Conservation (phyloP, 495 filamentous ascomycete genomes). For the Pseudomonodictys pantanalensis region DNA sequence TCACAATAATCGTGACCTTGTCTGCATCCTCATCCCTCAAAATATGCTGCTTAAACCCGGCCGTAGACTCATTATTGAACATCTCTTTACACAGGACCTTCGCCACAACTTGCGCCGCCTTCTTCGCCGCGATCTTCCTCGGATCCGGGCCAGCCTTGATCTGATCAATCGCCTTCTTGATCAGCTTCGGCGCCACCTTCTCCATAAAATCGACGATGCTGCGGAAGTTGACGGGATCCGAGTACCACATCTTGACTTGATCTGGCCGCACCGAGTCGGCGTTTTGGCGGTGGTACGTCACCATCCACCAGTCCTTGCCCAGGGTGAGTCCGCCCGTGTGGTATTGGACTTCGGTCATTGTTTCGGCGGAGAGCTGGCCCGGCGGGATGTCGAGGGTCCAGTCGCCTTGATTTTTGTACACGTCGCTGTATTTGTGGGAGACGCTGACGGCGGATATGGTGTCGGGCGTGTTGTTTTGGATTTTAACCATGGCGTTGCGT, state of each 20-base stretch:
- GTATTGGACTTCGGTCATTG: conserved; percentile 4
- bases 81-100: conserved; percentile 3
- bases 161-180: background rate
- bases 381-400: background rate
- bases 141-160: background rate
- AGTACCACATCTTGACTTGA: conserved; percentile 3
- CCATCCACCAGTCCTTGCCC: conserved; percentile 6
- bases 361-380: background rate
- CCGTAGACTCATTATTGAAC: conserved; percentile 2
- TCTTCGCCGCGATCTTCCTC: background rate
- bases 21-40: background rate
- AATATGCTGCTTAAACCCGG: conserved; percentile 8
- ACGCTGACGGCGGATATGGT: background rate
- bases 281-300: background rate
- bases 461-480: conserved; percentile 9
- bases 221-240: background rate
- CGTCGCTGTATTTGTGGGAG: conserved; percentile 1
- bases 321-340: background rate
- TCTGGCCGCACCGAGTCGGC: background rate
- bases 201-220: conserved; percentile 2
- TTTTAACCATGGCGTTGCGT: background rate
- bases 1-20: background rate
- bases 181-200: background rate
- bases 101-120: background rate
- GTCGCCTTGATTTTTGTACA: conserved; percentile 1